A percentile compares a stretch with the other conserved stretches of the same genome.
Evolutionary conservation across 2,329 filamentous ascomycete genomes (phyloP).

Genomic region (Claviceps cyperi): DNA sequence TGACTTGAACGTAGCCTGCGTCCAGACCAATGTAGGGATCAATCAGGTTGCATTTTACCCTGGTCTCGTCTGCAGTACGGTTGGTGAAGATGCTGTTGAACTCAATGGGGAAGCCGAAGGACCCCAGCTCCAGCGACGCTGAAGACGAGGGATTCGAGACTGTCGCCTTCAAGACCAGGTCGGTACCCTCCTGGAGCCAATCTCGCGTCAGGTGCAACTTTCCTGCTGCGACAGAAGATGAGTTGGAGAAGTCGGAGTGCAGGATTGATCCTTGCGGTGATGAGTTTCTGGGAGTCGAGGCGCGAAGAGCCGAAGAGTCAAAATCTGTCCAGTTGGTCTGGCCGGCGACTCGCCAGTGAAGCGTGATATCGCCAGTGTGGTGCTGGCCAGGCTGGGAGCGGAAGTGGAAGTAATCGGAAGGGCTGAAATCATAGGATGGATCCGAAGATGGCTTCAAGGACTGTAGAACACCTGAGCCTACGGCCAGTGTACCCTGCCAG

Average conservation of each 20-base stretch:
- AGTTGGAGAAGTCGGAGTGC: conserved; percentile 14
- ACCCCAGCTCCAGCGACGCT: conserved; percentile 40
- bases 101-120: conserved; percentile 42
- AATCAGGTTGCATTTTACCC: conserved; percentile 35
- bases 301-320: conserved; percentile 25
- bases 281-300: background rate
- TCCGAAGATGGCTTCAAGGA: background rate
- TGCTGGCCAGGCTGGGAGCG: conserved; percentile 38
- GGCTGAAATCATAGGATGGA: conserved; percentile 32
- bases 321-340: conserved; percentile 27
- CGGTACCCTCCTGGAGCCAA: conserved; percentile 34
- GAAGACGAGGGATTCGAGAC: conserved; percentile 18
- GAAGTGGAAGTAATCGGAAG: conserved; percentile 32
- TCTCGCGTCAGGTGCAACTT: conserved; percentile 31
- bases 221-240: background rate
- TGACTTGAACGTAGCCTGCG: conserved; percentile 40
- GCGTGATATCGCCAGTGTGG: conserved; percentile 43
- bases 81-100: conserved; percentile 49
- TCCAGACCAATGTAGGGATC: conserved; percentile 48
- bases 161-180: conserved; percentile 28
- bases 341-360: conserved; percentile 33
- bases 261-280: conserved; percentile 25
- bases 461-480: background rate
- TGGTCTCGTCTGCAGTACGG: conserved; percentile 31
- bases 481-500: background rate